Conservation (phyloP, 208 protist genomes). For the Blastocrithidia nonstop region DNA sequence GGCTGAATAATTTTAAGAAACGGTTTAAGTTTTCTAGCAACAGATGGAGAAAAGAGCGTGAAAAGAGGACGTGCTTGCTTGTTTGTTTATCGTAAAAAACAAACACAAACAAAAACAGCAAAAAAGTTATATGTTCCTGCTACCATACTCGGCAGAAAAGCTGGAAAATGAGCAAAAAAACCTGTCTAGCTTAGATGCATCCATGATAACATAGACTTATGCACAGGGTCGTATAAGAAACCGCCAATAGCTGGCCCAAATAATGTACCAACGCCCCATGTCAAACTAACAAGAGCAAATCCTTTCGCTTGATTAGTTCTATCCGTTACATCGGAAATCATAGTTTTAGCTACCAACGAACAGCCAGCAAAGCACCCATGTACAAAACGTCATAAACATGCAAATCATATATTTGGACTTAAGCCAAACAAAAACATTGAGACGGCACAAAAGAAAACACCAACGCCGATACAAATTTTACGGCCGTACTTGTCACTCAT, state of each 20-base stretch:
- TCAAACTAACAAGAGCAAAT: constrained; percentile 95
- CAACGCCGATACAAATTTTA: constrained; percentile 23
- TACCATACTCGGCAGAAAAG: constrained; percentile 47
- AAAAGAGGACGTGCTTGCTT: constrained; percentile 12
- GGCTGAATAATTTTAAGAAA: constrained; percentile 16
- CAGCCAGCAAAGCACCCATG: constrained; percentile 53
- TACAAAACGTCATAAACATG: constrained; percentile 55
- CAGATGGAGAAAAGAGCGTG: constrained; percentile 3
- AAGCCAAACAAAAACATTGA: constrained; percentile 58
- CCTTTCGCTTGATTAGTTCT: constrained; percentile 64
- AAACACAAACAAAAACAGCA: constrained; percentile 15
- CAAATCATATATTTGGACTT: constrained; percentile 26
- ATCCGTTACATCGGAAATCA: constrained; percentile 74
- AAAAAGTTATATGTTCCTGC: constrained; percentile 37
- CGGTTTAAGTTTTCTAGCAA: constrained; percentile 8
- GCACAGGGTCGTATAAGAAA: constrained; percentile 46
- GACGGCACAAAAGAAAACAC: constrained; percentile 29
- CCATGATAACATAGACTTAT: constrained; percentile 8
- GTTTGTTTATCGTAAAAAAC: constrained; percentile 43
- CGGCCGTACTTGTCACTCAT: constrained; percentile 61
- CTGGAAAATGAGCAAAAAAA: constrained; percentile 32
- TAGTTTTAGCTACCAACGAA: constrained; percentile 58
- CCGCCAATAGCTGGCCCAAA: constrained; percentile 51
- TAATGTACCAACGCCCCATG: constrained; percentile 55
- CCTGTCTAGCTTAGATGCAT: constrained; percentile 8